Conservation (phyloP, 805 yeast genomes). For the Metschnikowia matae region DNA sequence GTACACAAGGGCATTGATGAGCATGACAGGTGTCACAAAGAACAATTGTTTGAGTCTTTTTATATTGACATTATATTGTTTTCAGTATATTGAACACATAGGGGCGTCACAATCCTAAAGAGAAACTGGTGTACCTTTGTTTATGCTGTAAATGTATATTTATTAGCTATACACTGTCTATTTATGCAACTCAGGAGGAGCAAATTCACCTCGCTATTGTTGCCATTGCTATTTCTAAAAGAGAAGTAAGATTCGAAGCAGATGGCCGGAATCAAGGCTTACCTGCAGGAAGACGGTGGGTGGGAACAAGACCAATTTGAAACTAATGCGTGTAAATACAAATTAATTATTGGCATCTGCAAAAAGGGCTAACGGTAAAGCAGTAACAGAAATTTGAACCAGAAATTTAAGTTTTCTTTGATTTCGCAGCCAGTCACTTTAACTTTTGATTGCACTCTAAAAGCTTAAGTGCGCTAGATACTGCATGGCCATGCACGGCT, state of each 20-base stretch:
- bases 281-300: constrained; percentile 10
- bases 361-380: no score
- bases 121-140: constrained; percentile 47
- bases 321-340: constrained; percentile 9
- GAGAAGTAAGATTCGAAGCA: neutral
- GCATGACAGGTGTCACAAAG: constrained; percentile 75
- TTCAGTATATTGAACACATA: constrained; percentile 47
- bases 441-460: no score
- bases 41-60: constrained; percentile 55
- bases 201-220: constrained; percentile 35
- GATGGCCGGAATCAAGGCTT: neutral
- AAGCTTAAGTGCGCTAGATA: no score
- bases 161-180: constrained; percentile 23
- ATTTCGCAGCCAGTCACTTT: no score
- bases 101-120: constrained; percentile 68
- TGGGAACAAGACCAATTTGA: constrained; percentile 12
- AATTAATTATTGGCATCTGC: neutral
- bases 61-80: constrained; percentile 55
- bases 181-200: constrained; percentile 41
- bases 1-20: constrained; percentile 20
- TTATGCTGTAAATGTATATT: constrained; percentile 54
- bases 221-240: constrained; percentile 8
- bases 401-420: neutral
- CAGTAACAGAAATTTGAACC: no score
- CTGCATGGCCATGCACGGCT: no score